phyloP scores from a whole-genome alignment of 345 rosid species.

The Citrus australasica region DNA sequence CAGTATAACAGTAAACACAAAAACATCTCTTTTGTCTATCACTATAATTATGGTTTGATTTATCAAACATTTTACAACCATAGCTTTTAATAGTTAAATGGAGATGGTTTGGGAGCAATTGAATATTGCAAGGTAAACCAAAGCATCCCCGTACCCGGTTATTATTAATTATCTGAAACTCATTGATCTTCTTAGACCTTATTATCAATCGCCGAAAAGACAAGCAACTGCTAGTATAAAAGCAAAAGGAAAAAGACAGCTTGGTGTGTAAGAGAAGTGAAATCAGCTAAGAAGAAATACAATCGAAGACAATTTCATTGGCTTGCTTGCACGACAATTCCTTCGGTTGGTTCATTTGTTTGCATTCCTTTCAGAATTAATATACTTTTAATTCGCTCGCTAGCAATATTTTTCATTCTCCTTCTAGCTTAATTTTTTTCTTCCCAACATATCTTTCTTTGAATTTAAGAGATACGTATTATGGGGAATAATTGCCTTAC shows the following conservation, averaged over 20 bases:
- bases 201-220: too few relatives aligned
- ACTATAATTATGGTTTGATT: too few relatives aligned
- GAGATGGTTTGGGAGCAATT: too few relatives aligned
- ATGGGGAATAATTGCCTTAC: constrained; percentile 34
- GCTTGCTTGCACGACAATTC: constrained; percentile 11
- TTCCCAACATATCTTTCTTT: background rate
- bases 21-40: too few relatives aligned
- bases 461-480: background rate
- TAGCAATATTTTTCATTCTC: background rate
- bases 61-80: too few relatives aligned
- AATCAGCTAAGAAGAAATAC: background rate
- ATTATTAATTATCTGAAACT: too few relatives aligned
- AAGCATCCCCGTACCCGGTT: too few relatives aligned
- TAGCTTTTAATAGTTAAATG: too few relatives aligned
- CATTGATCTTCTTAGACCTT: too few relatives aligned
- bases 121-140: too few relatives aligned
- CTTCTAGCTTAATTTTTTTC: too few relatives aligned
- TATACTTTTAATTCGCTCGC: background rate
- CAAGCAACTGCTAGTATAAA: background rate
- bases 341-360: background rate
- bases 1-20: too few relatives aligned
- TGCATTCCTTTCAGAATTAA: background rate
- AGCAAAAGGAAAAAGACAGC: background rate
- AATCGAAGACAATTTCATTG: background rate
- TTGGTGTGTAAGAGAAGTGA: constrained; percentile 4